Conservation (phyloP, 805 yeast genomes). For the Wickerhamiella parazyma region DNA sequence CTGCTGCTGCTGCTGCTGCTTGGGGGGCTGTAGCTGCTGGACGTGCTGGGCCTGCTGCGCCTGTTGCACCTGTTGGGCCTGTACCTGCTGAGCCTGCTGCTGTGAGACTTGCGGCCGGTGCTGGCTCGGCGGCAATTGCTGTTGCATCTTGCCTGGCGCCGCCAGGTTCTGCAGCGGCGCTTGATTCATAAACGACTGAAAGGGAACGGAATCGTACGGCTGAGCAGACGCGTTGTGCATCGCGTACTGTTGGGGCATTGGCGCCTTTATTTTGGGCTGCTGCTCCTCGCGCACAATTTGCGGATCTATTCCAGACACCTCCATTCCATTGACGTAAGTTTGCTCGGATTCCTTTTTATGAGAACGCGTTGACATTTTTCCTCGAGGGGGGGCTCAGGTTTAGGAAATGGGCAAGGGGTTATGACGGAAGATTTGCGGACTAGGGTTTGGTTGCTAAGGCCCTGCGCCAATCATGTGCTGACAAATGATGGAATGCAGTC, state of each 20-base stretch:
- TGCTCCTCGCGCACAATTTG: constrained; percentile 24
- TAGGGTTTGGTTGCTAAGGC: not conserved
- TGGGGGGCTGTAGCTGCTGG: not conserved
- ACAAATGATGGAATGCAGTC: not conserved
- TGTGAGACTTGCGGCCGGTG: not conserved
- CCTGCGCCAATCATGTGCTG: not conserved
- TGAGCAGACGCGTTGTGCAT: not conserved
- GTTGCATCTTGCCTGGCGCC: not conserved
- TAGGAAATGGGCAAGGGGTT: constrained; percentile 10
- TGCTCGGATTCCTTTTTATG: not conserved
- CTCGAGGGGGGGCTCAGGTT: not conserved
- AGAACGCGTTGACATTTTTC: constrained; percentile 8
- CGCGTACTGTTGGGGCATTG: constrained; percentile 3
- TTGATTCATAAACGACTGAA: constrained; percentile 13
- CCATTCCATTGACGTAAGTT: constrained; percentile 15
- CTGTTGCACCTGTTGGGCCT: not conserved
- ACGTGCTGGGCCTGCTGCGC: not conserved
- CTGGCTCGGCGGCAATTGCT: constrained; percentile 1
- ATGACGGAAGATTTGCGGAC: not conserved
- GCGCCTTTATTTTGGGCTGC: constrained; percentile 7
- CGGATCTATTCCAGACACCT: constrained; percentile 24
- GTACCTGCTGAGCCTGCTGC: not conserved
- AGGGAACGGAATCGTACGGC: constrained; percentile 11
- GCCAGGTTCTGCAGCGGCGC: not conserved
- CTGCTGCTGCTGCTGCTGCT: constrained; percentile 2